A percentile compares a stretch with the other conserved stretches of the same genome.
Conservation (phyloP, 2,329 filamentous ascomycete genomes). For the Cordyceps cicadae region DNA sequence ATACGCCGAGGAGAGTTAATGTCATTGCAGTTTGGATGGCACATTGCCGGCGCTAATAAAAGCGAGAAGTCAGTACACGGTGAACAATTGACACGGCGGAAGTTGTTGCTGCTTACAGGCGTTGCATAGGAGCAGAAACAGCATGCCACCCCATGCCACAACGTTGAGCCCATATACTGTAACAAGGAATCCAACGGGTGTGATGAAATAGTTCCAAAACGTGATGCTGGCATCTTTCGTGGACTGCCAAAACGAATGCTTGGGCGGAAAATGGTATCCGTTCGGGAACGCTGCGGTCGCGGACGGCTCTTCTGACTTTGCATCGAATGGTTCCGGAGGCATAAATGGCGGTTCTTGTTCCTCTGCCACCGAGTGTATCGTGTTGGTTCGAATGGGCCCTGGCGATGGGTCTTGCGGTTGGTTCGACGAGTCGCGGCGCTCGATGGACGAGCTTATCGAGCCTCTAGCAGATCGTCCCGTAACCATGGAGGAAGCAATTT, state of each 20-base stretch:
- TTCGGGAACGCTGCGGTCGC: conserved; percentile 44
- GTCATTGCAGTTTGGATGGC: conserved; percentile 58
- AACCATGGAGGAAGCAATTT: conserved; percentile 34
- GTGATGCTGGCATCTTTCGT: conserved; percentile 48
- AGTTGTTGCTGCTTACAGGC: conserved; percentile 29
- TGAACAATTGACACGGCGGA: neutral
- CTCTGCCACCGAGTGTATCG: conserved; percentile 16
- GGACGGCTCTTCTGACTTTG: conserved; percentile 18
- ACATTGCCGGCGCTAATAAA: conserved; percentile 55
- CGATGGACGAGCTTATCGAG: conserved; percentile 16
- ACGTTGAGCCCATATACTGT: conserved; percentile 75
- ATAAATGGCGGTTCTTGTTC: conserved; percentile 13
- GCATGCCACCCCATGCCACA: conserved; percentile 84
- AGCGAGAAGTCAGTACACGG: neutral
- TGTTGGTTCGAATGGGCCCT: conserved; percentile 18
- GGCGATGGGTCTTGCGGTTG: neutral
- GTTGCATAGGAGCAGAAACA: conserved; percentile 76
- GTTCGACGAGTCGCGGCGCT: conserved; percentile 13
- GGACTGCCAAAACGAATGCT: conserved; percentile 50
- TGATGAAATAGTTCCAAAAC: conserved; percentile 66
- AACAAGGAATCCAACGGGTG: conserved; percentile 67
- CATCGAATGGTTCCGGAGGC: neutral
- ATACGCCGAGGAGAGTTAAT: conserved; percentile 68
- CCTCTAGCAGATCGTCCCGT: conserved; percentile 16
- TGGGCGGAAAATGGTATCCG: conserved; percentile 57